Evolutionary conservation across 1,284 basidiomycete genomes (phyloP), one percentile per base, ranked within the genome.

Genomic region (Anthracocystis walkeri): DNA sequence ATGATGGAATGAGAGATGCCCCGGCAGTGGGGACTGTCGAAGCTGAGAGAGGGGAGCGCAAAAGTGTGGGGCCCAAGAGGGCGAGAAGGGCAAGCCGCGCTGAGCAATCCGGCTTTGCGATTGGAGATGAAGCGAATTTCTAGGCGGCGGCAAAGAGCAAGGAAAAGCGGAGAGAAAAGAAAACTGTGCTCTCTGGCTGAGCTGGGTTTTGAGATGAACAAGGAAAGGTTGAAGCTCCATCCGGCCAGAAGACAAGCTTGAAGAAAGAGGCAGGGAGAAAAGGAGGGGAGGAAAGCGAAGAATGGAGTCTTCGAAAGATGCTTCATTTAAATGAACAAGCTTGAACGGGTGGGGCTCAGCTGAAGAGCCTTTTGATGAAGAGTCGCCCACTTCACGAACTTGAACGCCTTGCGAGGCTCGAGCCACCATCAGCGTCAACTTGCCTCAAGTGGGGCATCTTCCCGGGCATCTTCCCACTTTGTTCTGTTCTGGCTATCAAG

Each of bases 271-370:
- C n/a, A 14, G 35, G 29, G 35, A 12, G 40, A 31, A 31, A 20
- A 29, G 25, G 31, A 31, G 40, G 49, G 44, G 53, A 46, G 55
- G 50, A 8, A 38, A 38, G 35, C 35, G 35, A 40, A 40, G 61
- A 56, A 45, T 45, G 54, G 29, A 14, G 42, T 10, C 41, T 50
- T 42, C 38, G 38, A 48, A 44, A 48, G 51, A 44, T 21, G 49
- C 58, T 61, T 65, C 51, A 61, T 65, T 70, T 71, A 62, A 65
- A 58, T 52, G 58, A 58, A 55, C 33, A 38, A 54, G 62, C 58
- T 65, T 46, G 16, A 46, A 4, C 27, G n/a, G 55, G 56, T 52
- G 53, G 63, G 50, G 31, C 53, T 49, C 58, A 54, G 40, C 20
- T 58, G 42, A 20, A 35, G 31, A 53, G 49, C 58, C 52, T 42